A percentile compares a stretch with the other conserved stretches of the same genome.
Evolutionary conservation across 2,329 filamentous ascomycete species (phyloP).

Genomic region (Arthrobotrys iridis): DNA sequence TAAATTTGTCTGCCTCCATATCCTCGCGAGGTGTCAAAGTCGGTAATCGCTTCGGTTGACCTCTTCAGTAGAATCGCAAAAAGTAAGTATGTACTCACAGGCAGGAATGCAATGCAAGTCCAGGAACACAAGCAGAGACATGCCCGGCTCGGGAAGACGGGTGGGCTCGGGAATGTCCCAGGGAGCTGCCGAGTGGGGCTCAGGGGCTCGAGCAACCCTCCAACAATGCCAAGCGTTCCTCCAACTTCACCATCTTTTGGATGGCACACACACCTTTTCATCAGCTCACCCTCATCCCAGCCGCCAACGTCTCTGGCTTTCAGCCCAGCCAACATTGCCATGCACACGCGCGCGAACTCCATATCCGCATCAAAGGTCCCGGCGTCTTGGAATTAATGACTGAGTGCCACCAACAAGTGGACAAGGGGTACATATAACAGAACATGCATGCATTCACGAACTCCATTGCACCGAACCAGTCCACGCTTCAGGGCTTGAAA

Average conservation of each 20-base stretch:
- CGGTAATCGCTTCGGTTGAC: conserved; percentile 39
- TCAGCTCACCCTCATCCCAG: background rate
- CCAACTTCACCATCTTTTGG: conserved; percentile 3
- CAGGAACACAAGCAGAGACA: conserved; percentile 1
- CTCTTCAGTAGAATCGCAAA: conserved; percentile 13
- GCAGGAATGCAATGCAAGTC: conserved; percentile 2
- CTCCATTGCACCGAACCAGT: conserved; percentile 14
- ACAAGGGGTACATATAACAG: background rate
- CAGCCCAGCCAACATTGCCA: conserved; percentile 21
- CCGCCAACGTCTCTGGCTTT: conserved; percentile 17
- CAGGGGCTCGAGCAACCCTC: conserved; percentile 7
- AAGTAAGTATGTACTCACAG: background rate
- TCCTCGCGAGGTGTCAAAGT: conserved; percentile 12
- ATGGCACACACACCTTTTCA: conserved; percentile 16
- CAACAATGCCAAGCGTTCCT: background rate
- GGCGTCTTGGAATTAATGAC: conserved; percentile 31
- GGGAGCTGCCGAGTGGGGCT: conserved; percentile 25
- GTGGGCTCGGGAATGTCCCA: background rate
- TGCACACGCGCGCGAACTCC: conserved; percentile 29
- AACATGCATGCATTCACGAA: background rate
- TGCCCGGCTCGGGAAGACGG: conserved; percentile 31
- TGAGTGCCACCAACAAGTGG: conserved; percentile 40
- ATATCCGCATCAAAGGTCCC: conserved; percentile 23
- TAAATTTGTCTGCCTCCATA: conserved; percentile 14
- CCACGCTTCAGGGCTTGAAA: conserved; percentile 15